Percentiles rank a stretch among this genome's conserved stretches.
Conservation (phyloP, 352 stramenopile genomes). For the Globisporangium spiculum region DNA sequence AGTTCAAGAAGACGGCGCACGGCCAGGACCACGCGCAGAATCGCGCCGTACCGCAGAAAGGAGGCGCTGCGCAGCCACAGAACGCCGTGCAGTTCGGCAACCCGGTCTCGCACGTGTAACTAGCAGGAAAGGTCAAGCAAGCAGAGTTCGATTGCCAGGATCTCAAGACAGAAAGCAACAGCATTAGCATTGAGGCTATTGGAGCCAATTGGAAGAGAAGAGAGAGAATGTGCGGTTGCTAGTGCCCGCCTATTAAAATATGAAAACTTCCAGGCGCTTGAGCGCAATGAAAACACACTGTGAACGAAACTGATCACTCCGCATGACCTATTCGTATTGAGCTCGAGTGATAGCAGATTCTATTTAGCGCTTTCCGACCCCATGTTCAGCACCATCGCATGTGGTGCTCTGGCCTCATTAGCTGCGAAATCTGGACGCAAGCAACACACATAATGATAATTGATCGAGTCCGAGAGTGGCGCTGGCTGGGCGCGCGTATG, state of each 20-base stretch:
- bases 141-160: background rate
- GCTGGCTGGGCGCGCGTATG: no score
- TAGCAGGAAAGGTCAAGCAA: background rate
- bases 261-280: background rate
- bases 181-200: background rate
- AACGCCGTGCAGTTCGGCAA: conserved; percentile 10
- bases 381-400: background rate
- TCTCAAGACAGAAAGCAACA: background rate
- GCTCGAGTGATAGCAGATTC: background rate
- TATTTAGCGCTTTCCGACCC: background rate
- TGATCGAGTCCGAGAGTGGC: no score
- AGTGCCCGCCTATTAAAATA: background rate
- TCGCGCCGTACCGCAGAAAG: conserved; percentile 22
- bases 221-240: background rate
- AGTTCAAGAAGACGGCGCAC: conserved; percentile 60
- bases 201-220: background rate
- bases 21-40: conserved; percentile 44
- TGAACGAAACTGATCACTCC: background rate
- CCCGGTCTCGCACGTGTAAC: conserved; percentile 11
- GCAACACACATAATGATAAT: background rate
- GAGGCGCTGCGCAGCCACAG: background rate
- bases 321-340: background rate
- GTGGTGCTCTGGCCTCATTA: background rate
- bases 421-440: background rate
- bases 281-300: background rate